Percentiles rank a stretch among this genome's conserved stretches.
These are phyloP conservation scores for Populus hybrid DNA, from an alignment of 441 rosid species.

Conservation along the genomic window DNA sequence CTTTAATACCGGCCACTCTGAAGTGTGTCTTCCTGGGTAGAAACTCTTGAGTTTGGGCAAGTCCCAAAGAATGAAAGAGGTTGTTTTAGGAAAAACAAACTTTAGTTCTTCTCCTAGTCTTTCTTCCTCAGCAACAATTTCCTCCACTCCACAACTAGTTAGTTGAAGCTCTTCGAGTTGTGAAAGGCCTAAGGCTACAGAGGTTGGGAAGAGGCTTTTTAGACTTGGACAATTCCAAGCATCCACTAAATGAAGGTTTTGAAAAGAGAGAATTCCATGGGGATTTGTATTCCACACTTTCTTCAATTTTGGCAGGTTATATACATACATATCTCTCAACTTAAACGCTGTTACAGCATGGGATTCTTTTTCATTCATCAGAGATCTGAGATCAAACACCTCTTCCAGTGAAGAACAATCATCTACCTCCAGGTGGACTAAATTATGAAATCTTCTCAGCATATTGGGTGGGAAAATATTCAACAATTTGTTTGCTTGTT, in stretches of 20 bases:
- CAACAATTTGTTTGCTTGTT: neutral
- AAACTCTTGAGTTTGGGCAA: slow-evolving; percentile 4
- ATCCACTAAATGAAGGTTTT: neutral
- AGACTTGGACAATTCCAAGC: slow-evolving; percentile 8
- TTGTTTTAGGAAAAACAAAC: slow-evolving; percentile 17
- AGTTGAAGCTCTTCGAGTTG: slow-evolving; percentile 19
- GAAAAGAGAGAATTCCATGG: slow-evolving; percentile 15
- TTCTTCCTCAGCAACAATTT: slow-evolving; percentile 17
- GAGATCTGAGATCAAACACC: slow-evolving; percentile 20
- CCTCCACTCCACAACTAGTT: slow-evolving; percentile 14
- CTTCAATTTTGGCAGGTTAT: slow-evolving; percentile 23
- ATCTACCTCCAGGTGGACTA: neutral
- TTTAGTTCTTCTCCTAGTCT: neutral
- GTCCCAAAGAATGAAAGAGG: neutral
- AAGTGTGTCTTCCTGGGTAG: slow-evolving; percentile 6
- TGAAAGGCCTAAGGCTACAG: slow-evolving; percentile 13
- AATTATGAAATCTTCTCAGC: slow-evolving; percentile 6
- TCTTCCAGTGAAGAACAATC: slow-evolving; percentile 20
- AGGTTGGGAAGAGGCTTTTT: slow-evolving; percentile 24
- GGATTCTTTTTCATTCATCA: neutral
- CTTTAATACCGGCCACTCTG: slow-evolving; percentile 8
- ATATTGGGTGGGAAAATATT: slow-evolving; percentile 8
- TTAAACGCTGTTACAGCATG: neutral
- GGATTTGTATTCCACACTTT: slow-evolving; percentile 26
- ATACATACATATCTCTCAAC: neutral